Conservation (phyloP, 371 early-diverging fungal species). For the Mucor indicus region DNA sequence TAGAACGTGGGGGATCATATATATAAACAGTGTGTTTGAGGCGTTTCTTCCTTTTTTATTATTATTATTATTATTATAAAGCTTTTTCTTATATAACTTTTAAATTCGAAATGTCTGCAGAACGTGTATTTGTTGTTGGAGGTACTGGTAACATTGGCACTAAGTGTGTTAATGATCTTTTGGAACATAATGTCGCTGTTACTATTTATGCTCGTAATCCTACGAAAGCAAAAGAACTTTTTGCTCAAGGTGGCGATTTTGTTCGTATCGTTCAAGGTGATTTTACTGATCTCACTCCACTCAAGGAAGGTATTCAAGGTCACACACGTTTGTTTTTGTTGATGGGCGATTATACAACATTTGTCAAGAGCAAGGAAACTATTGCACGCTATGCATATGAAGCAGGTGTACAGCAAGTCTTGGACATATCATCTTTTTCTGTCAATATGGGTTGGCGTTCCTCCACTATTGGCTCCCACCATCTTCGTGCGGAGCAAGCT, state of each 20-base stretch:
- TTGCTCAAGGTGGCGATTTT: background rate
- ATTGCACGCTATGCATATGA: constrained; percentile 19
- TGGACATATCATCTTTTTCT: constrained; percentile 24
- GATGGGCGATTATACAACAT: constrained; percentile 2
- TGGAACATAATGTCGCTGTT: constrained; percentile 4
- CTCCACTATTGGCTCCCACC: constrained; percentile 5
- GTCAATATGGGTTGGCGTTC: constrained; percentile 22
- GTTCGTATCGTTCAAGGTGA: constrained; percentile 27
- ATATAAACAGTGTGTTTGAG: no score
- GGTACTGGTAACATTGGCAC: constrained; percentile 34
- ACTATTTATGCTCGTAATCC: constrained; percentile 28
- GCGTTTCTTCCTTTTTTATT: no score
- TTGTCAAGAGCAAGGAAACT: constrained; percentile 4
- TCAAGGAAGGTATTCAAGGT: constrained; percentile 21
- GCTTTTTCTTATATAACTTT: no score
- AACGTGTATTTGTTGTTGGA: constrained; percentile 26
- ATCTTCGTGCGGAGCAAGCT: constrained; percentile 21
- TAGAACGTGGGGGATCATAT: no score
- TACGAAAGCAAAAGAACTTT: constrained; percentile 9
- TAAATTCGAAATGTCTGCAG: constrained; percentile 2
- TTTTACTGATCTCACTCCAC: constrained; percentile 13
- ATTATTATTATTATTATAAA: no score
- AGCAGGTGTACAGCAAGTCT: constrained; percentile 34
- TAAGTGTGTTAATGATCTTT: constrained; percentile 9
- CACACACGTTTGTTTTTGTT: constrained; percentile 30